These are phyloP conservation scores for Butyriboletus loyo DNA, from an alignment of 768 basidiomycete genomes.

Conservation along the genomic window DNA sequence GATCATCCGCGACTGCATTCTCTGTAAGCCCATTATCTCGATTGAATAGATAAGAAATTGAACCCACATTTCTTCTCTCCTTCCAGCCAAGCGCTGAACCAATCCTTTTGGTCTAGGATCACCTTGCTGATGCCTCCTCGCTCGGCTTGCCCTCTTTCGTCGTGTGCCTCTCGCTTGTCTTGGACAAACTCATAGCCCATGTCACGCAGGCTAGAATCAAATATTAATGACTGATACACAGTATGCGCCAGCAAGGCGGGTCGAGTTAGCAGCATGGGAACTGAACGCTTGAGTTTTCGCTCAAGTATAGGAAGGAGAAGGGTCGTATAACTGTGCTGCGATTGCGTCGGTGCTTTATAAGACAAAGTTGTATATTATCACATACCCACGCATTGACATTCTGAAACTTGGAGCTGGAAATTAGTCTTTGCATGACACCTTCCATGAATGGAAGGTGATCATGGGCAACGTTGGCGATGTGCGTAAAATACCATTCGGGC, in stretches of 20 bases:
- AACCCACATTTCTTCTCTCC: conserved; percentile 86
- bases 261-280: conserved; percentile 69
- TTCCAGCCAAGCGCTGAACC: conserved; percentile 89
- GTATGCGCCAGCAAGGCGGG: conserved; percentile 93
- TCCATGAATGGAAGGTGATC: conserved; percentile 85
- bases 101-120: conserved; percentile 77
- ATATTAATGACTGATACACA: conserved; percentile 86
- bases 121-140: conserved; percentile 83
- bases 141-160: conserved; percentile 23
- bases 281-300: conserved; percentile 69
- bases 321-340: conserved; percentile 79
- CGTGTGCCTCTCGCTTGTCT: conserved; percentile 15
- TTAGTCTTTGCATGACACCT: conserved; percentile 63
- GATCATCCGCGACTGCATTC: conserved; percentile 74
- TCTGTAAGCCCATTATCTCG: background rate
- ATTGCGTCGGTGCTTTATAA: background rate
- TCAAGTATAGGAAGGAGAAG: conserved; percentile 76
- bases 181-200: conserved; percentile 61
- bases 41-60: background rate
- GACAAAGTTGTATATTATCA: background rate
- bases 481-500: conserved; percentile 98
- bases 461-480: conserved; percentile 82
- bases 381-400: conserved; percentile 75
- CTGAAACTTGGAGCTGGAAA: conserved; percentile 60
- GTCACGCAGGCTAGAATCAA: conserved; percentile 75